Evolutionary conservation across 1,284 basidiomycete genomes (phyloP).

Genomic region (Polyporus tsugae): DNA sequence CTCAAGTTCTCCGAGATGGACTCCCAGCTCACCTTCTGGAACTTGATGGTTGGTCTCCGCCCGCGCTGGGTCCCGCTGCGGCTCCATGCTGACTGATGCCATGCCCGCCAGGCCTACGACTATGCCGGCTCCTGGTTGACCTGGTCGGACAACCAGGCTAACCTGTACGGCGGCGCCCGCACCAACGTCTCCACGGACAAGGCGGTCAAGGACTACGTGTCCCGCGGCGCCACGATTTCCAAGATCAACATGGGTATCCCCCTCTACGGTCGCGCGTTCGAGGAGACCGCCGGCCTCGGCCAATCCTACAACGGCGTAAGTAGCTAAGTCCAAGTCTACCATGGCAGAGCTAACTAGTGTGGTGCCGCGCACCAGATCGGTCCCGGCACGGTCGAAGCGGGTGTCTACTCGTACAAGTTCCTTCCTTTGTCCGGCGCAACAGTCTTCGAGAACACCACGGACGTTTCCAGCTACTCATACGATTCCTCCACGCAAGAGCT

Average conservation of each 20-base stretch:
- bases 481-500: conserved; percentile 68
- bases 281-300: conserved; percentile 80
- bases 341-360: background rate
- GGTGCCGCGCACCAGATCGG: conserved; percentile 62
- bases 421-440: conserved; percentile 69
- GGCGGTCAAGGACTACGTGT: conserved; percentile 73
- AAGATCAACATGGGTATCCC: conserved; percentile 92
- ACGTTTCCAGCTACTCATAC: conserved; percentile 85
- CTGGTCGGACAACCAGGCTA: conserved; percentile 83
- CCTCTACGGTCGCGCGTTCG: conserved; percentile 87
- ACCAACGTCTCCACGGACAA: conserved; percentile 75
- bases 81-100: background rate
- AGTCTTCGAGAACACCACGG: conserved; percentile 75
- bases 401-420: conserved; percentile 79
- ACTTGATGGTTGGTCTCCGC: conserved; percentile 76
- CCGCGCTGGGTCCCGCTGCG: background rate
- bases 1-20: conserved; percentile 81
- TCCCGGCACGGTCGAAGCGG: conserved; percentile 74
- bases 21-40: conserved; percentile 83
- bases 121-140: conserved; percentile 77
- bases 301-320: conserved; percentile 74
- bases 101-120: conserved; percentile 69
- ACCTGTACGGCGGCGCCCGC: conserved; percentile 72
- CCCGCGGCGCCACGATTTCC: conserved; percentile 70
- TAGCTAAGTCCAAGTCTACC: background rate